A percentile compares a stretch with the other conserved stretches of the same genome.
These are phyloP conservation scores for Calocera cornea DNA, from an alignment of 768 basidiomycete species.

Conservation along the genomic window DNA sequence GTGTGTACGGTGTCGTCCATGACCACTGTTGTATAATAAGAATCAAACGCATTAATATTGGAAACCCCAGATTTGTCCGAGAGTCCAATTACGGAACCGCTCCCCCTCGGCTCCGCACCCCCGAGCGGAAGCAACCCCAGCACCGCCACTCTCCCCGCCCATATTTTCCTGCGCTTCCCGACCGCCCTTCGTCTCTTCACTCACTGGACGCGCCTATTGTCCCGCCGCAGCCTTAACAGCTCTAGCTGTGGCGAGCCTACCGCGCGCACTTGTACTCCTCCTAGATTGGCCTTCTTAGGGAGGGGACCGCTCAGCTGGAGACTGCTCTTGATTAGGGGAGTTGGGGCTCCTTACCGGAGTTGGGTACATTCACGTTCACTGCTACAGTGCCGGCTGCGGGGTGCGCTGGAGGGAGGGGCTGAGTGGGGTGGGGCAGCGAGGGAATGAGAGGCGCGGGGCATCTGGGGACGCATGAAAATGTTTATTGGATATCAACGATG, in stretches of 20 bases:
- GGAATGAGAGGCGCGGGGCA: not conserved
- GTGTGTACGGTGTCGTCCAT: too few species aligned
- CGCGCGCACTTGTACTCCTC: constrained; percentile 1
- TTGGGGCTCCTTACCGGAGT: constrained; percentile 3
- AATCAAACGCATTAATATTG: too few species aligned
- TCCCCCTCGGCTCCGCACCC: not conserved
- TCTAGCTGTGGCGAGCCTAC: not conserved
- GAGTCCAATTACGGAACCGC: too few species aligned
- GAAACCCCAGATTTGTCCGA: too few species aligned
- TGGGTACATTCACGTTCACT: not conserved
- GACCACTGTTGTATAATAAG: too few species aligned
- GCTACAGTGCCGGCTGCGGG: not conserved
- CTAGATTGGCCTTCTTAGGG: not conserved
- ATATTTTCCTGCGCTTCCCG: not conserved
- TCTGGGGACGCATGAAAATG: too few species aligned
- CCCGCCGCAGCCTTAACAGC: not conserved
- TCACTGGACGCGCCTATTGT: constrained; percentile 1
- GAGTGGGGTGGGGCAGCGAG: not conserved
- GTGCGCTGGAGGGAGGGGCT: not conserved
- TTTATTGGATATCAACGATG: too few species aligned
- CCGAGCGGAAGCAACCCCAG: not conserved
- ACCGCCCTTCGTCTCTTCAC: not conserved
- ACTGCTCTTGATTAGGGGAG: constrained; percentile 1
- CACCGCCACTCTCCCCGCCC: too few species aligned
- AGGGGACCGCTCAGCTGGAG: not conserved